Evolutionary conservation across 257 asterid genomes (phyloP), one percentile per base, ranked within the genome.

Genomic region (Echium plantagineum): DNA sequence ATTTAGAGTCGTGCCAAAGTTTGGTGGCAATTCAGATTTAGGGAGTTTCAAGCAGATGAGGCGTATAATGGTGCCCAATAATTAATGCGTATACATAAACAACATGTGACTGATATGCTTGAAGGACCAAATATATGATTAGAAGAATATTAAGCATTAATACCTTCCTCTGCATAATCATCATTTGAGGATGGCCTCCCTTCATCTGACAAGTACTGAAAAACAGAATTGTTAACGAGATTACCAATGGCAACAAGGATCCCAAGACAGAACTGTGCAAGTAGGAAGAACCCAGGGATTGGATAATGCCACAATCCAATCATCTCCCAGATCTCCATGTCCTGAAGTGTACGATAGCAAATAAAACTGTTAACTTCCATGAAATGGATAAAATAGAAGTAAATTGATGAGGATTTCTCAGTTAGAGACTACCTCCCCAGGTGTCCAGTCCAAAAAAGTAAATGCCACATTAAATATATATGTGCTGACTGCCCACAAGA

Each of bases 311-410:
- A 91, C 69, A 91, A 70, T 66, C 98, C 98, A 74, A 91, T 80
- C 95, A 84, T 85, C 81, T 91, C 98, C 98, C 98, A 91, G 64
- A 88, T 88, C 80, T 88, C 93, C 97, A 88, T 88, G 73, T 91
- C 97, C 98, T 91, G 83, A 35, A 62, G 57, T 51, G 65, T 66
- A 58, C 69, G 13, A 8, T 55, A 60, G 64, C 21, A 68, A 62
- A 71, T 58, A 13, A 49, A 21, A 58, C 35, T 16, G 65, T 68
- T 71, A 76, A 69, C 47, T 32, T 52, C 48, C 73, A 59, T 35
- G 63, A 61, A 64, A n/a, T 59, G 63, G 10, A 21, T 58, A 42
- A 57, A 56, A 22, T 60, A 62, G 72, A 62, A 66, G 47, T 62
- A 71, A 61, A 32, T 59, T 21, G 57, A 70, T 55, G 55, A 76